Evolutionary conservation across 768 basidiomycete genomes (phyloP), one percentile per base, ranked within the genome.

Genomic region (Boletus subcaerulescens): DNA sequence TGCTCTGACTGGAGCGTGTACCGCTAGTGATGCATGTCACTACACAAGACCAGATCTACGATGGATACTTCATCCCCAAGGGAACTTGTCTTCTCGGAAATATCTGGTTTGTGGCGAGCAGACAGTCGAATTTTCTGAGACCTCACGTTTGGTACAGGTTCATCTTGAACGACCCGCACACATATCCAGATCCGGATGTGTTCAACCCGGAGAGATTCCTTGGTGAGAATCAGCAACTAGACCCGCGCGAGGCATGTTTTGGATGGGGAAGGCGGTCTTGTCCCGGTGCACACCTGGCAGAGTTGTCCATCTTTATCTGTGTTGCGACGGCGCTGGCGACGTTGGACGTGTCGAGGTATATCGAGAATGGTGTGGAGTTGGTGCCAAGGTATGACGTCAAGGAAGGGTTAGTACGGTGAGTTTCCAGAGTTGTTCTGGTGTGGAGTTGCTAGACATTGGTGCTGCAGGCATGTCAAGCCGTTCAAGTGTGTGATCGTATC

Each of bases 51-150:
- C n/a, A 51, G 2, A 31, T 51, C 42, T 58, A 61, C 22, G 39
- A 65, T 4, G 68, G 64, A 4, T 60, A 60, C 29, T 11, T 58
- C 0, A 69, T 70, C 3, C 58, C 62, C 1, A 60, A 63, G 15
- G 68, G 64, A 22, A 39, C 54, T 0, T 9, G 38, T 13, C 31
- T 57, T 2, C 3, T 59, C 7, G 20, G 20, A 11, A 65, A 58
- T 7, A 18, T 44, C 26, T 60, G 58, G 64, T 62, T 8, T 1
- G 58, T 54, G 41, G 3, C 24, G 2, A 0, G 8, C 33, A 5
- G 22, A 22, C 2, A 5, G 18, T 15, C 2, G 3, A 8, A n/a
- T 10, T n/a, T 4, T 17, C 8, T 32, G 22, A 24, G 3, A 43
- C 39, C 43, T 39, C 18, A 53, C 1, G 5, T 9, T 22, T 38